Base-by-base conservation (phyloP, 148 eudicot genomes). In the Camellia japonica region DNA sequence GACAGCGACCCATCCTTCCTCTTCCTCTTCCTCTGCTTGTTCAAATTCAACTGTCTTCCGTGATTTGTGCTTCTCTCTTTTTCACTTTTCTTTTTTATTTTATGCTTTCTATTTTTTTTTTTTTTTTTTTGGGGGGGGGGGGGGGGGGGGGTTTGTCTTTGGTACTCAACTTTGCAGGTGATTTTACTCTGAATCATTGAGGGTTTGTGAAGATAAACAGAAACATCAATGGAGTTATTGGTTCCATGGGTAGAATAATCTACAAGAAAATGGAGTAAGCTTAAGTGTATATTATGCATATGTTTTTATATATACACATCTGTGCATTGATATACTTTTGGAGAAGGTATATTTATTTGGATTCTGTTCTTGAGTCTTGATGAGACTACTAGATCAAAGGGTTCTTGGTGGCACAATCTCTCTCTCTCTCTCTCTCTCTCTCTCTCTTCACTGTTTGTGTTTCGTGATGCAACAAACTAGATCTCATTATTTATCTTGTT, bases 1-100 rank as follows among this genome's bases (percentile, higher is more conserved):
- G 84, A 82, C 73, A 82, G 78, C 71, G 84, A 82, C 84, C 56
- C 79, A 71, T 76, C 71, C 44, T 41, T 74, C 68, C 30, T 23
- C 30, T 46, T 46, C 55, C 30, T 23, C 30, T 46, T 46, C 55
- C 60, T 52, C 70, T 78, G 55, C 72, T 72, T 49, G 61, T 79
- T 69, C 62, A 51, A 51, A 76, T 62, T 47, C 67, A n/a, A 3
- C 16, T 49, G 70, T 74, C 78, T 42, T 55, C 80, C 84, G 55
- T 63, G 52, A 71, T 77, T 71, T 71, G 30, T 71, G 80, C 80
- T 71, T 65, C 46, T 54, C 72, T 42, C 64, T 63, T 42, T 66
- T 58, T 62, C n/a, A 14, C 30, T 19, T 47, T 74, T 38, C 62
- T 7, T 16, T 61, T 73, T 73, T 46, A 18, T n/a, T 60, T 38